These are phyloP conservation scores for Colletotrichum scovillei DNA, from an alignment of 2,329 filamentous ascomycete species.

Conservation along the genomic window DNA sequence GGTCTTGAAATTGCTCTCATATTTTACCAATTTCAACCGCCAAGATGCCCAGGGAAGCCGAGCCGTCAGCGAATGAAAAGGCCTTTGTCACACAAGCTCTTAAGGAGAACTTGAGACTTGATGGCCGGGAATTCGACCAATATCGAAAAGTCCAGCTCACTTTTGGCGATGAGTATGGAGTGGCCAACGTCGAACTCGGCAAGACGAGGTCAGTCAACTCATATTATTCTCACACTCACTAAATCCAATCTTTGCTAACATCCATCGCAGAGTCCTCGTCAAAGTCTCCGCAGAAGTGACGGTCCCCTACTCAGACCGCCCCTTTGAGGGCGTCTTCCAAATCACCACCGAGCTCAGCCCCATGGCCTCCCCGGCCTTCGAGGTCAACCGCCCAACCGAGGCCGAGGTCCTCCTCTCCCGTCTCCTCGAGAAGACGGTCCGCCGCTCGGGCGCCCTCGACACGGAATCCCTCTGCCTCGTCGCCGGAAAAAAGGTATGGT, in stretches of 20 bases:
- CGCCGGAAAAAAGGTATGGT: slow-evolving; percentile 91
- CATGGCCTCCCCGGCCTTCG: slow-evolving; percentile 91
- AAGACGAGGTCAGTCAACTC: slow-evolving; percentile 78
- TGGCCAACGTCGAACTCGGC: slow-evolving; percentile 86
- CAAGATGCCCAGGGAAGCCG: slow-evolving; percentile 90
- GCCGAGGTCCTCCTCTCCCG: slow-evolving; percentile 88
- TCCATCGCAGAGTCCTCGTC: slow-evolving; percentile 75
- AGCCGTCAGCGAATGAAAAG: slow-evolving; percentile 89
- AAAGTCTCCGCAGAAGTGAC: slow-evolving; percentile 91
- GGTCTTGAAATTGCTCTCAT: slow-evolving; percentile 34
- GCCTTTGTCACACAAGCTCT: slow-evolving; percentile 88
- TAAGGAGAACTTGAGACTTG: slow-evolving; percentile 82
- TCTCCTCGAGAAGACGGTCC: slow-evolving; percentile 92
- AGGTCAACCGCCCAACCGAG: slow-evolving; percentile 85
- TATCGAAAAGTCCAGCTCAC: slow-evolving; percentile 81
- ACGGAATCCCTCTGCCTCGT: slow-evolving; percentile 96
- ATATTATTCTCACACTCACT: background rate
- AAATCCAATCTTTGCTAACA: background rate
- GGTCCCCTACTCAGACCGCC: slow-evolving; percentile 85
- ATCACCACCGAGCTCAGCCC: slow-evolving; percentile 92
- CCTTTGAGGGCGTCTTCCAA: slow-evolving; percentile 94
- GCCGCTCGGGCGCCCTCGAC: slow-evolving; percentile 90
- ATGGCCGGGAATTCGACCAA: slow-evolving; percentile 84
- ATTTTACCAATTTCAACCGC: slow-evolving; percentile 32
- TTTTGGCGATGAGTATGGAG: slow-evolving; percentile 92